Base-by-base conservation (phyloP, 129 eudicot genomes). In the Artemisia argyi region DNA sequence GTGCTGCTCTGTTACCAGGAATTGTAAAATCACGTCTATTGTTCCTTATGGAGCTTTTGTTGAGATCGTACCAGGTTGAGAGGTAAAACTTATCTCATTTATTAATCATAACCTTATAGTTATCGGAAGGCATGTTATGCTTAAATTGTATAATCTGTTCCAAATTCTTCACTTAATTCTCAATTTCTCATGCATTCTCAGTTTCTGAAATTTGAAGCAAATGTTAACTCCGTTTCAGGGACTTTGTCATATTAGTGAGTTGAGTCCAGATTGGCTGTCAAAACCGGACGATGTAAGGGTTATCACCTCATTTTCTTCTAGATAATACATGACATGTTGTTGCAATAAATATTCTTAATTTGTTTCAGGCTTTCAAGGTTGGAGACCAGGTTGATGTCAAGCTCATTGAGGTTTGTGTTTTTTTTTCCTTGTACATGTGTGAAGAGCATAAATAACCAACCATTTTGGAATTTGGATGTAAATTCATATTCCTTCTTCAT, bases 371-470 rank as follows among this genome's bases (percentile, higher is more conserved):
- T 75, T 83, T 90, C 77, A 95, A 95, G 80, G 96, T 86, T 54
- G 99, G 99, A 83, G 99, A 95, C 28, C 81, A 66, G 35, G 71
- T 95, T 69, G 99, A 95, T 83, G 99, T 95, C 85, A 95, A 95
- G 78, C 96, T 95, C 73, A 88, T 91, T 58, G 99, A 95, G 97
- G 97, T 90, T 17, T 65, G 82, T 20, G 65, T 44, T 69, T 0
- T 39, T 61, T 52, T 75, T 66, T 69, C 56, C 14, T 73, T 48
- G 10, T 46, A 42, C 44, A 14, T 46, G 3, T 62, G 71, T 19
- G 11, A 73, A 63, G 61, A 32, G 11, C 20, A 16, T 65, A 15
- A 12, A 26, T 61, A 61, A 15, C 16, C 69, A 35, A 30, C 42
- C 65, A 22, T 30, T 32, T 72, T 51, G 22, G 46, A 39, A 39